Conservation (phyloP, 352 stramenopile species). For the Hyaloperonospora brassicae region DNA sequence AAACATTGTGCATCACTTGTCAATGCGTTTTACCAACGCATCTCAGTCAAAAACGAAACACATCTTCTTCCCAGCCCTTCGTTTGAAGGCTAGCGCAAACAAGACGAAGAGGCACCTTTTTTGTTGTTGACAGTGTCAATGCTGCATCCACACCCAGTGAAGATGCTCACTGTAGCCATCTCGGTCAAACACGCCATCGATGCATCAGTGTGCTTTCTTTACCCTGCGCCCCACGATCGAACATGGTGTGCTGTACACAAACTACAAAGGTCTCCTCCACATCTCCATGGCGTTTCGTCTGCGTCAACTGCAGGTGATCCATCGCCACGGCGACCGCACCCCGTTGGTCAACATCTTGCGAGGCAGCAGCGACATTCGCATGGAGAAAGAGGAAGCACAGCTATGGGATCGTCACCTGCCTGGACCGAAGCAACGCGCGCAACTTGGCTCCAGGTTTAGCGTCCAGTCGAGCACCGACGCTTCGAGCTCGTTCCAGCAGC, state of each 20-base stretch:
- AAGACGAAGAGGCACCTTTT: no score
- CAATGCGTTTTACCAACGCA: no score
- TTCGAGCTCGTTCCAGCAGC: slow-evolving; percentile 37
- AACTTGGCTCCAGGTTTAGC: slow-evolving; percentile 31
- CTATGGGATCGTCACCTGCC: slow-evolving; percentile 46
- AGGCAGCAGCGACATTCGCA: slow-evolving; percentile 15
- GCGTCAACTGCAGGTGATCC: slow-evolving; percentile 69
- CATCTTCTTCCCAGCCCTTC: no score
- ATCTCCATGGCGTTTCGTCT: slow-evolving; percentile 32
- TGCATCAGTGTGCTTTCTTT: not conserved
- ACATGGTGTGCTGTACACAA: not conserved
- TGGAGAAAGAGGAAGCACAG: slow-evolving; percentile 32
- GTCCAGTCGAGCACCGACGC: slow-evolving; percentile 8
- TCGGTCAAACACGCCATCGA: slow-evolving; percentile 3
- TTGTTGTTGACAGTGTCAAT: no score
- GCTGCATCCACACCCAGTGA: no score
- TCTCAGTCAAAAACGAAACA: no score
- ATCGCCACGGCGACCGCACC: slow-evolving; percentile 74
- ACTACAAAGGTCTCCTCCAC: not conserved
- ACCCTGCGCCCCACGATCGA: no score
- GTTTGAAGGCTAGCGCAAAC: no score
- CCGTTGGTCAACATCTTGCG: slow-evolving; percentile 67
- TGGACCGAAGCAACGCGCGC: slow-evolving; percentile 22
- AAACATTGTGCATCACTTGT: no score
- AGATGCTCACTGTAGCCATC: no score